A percentile compares a stretch with the other conserved stretches of the same genome.
These are phyloP conservation scores for Chernovozyma aurita DNA, from an alignment of 1,139 yeast genomes.

Conservation along the genomic window DNA sequence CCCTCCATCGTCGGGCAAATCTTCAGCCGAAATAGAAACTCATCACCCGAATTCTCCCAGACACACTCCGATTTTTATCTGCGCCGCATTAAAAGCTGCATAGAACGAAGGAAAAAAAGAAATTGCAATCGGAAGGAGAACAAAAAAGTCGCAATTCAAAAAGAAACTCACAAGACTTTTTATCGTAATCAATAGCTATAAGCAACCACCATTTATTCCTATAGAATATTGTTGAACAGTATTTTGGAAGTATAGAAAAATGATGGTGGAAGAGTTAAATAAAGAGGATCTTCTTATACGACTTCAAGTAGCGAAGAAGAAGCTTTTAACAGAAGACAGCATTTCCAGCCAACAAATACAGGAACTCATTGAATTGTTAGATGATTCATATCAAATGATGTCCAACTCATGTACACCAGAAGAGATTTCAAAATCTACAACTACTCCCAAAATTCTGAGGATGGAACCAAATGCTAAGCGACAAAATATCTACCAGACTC, in stretches of 20 bases:
- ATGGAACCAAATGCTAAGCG: background rate
- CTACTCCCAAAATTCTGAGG: background rate
- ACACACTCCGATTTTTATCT: no score
- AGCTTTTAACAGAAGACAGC: background rate
- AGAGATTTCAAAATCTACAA: background rate
- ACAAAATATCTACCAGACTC: slow-evolving; percentile 1
- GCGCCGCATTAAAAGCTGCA: no score
- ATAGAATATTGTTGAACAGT: no score
- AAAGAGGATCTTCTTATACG: background rate
- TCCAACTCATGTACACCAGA: background rate
- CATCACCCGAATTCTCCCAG: no score
- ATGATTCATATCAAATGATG: slow-evolving; percentile 2
- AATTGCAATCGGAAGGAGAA: no score
- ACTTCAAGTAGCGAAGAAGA: background rate
- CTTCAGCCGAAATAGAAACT: no score
- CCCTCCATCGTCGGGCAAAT: no score
- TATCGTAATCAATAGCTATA: background rate
- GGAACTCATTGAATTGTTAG: background rate
- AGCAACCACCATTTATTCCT: background rate
- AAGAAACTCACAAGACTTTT: background rate
- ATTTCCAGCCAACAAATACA: background rate
- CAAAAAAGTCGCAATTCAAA: background rate
- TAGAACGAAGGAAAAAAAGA: no score
- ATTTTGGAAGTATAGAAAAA: no score
- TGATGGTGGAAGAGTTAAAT: background rate